Evolutionary conservation across 2,329 filamentous ascomycete genomes (phyloP).

Genomic region (Sclerotinia sclerotiorum): DNA sequence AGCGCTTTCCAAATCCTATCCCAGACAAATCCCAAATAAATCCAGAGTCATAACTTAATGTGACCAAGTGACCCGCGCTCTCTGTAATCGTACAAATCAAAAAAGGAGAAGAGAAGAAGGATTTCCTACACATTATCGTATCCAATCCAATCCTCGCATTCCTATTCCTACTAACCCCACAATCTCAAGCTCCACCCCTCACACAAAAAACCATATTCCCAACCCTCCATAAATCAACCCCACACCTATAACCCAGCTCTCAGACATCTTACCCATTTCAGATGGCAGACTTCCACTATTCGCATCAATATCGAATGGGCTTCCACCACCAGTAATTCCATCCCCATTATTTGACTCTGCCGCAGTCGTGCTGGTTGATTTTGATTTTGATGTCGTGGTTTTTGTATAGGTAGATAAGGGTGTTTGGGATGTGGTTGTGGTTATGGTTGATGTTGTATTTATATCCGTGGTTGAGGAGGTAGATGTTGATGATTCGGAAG

Average conservation of each 20-base stretch:
- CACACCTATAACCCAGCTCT: not conserved
- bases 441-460: not conserved
- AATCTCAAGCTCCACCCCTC: not conserved
- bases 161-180: not conserved
- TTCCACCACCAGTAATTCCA: conserved; percentile 22
- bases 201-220: not conserved
- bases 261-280: not conserved
- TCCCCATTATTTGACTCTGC: conserved; percentile 2
- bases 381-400: conserved; percentile 1
- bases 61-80: not conserved
- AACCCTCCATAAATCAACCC: not conserved
- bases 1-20: not conserved
- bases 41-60: not conserved
- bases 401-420: not conserved
- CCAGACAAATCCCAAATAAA: no score
- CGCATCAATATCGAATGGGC: conserved; percentile 25
- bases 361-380: not conserved
- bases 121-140: not conserved
- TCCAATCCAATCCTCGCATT: not conserved
- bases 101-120: no score
- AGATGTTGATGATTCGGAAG: not conserved
- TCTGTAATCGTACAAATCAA: not conserved
- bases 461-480: not conserved
- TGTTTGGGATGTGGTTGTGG: not conserved
- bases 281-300: not conserved